These are phyloP conservation scores for Colletotrichum sp. DNA, from an alignment of 2,329 filamentous ascomycete genomes.

Conservation along the genomic window DNA sequence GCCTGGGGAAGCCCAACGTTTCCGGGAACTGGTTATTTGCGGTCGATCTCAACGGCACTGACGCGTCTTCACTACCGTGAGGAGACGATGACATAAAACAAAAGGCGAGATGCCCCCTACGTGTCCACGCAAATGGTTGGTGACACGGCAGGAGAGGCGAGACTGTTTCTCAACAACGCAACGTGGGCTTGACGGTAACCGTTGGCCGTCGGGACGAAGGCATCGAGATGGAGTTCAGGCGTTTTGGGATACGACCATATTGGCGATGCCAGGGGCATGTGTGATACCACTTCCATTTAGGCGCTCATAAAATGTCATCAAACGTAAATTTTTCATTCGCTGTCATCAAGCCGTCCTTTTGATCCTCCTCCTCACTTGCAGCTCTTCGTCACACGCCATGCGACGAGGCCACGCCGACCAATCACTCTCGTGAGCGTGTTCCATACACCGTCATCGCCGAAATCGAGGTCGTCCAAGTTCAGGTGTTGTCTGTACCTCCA, in stretches of 20 bases:
- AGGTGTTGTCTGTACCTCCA: slow-evolving; percentile 73
- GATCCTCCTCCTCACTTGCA: slow-evolving; percentile 36
- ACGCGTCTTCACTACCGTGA: neutral
- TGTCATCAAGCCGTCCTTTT: neutral
- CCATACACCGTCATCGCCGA: slow-evolving; percentile 78
- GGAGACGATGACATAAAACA: neutral
- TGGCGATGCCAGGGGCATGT: neutral
- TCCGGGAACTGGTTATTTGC: slow-evolving; percentile 17
- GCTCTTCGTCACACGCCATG: slow-evolving; percentile 70
- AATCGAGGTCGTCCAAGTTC: slow-evolving; percentile 82
- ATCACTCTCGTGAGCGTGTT: slow-evolving; percentile 72
- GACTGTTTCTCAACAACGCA: neutral
- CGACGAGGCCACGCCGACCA: slow-evolving; percentile 64
- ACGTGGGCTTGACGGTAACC: neutral
- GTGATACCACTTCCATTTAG: slow-evolving; percentile 8
- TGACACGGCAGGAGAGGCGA: neutral
- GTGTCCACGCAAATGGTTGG: neutral
- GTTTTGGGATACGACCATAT: neutral
- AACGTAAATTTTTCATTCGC: slow-evolving; percentile 10
- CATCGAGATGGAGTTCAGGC: neutral
- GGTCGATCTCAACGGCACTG: slow-evolving; percentile 4
- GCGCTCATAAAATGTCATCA: slow-evolving; percentile 7
- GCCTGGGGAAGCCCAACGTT: slow-evolving; percentile 8
- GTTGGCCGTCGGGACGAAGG: neutral
- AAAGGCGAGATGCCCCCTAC: neutral